Conservation (phyloP, 345 rosid genomes). For the Populus pruinosa region DNA sequence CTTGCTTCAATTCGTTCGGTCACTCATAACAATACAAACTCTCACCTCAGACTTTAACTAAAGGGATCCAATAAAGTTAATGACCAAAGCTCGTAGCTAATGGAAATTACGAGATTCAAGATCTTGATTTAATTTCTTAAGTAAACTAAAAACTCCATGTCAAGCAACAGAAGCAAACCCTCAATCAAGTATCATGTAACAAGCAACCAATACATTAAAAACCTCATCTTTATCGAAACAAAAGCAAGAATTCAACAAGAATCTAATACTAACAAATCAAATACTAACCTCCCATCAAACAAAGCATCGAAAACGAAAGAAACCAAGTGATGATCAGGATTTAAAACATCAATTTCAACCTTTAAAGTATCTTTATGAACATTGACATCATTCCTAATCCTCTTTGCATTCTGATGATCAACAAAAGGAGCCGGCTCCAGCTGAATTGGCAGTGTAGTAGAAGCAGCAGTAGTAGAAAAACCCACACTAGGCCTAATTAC, state of each 20-base stretch:
- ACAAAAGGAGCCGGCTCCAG: constrained; percentile 64
- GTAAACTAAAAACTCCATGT: neutral
- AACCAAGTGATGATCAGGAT: constrained; percentile 68
- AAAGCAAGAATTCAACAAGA: neutral
- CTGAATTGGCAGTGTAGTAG: constrained; percentile 15
- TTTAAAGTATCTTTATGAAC: constrained; percentile 76
- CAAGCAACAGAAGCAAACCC: constrained; percentile 3
- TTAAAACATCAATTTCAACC: constrained; percentile 56
- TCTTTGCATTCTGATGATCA: constrained; percentile 84
- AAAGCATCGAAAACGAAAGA: constrained; percentile 88
- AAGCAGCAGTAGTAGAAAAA: constrained; percentile 6
- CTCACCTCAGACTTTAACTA: neutral
- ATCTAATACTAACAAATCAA: neutral
- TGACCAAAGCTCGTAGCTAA: neutral
- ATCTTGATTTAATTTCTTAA: constrained; percentile 7
- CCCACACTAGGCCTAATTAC: constrained; percentile 35
- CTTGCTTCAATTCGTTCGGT: neutral
- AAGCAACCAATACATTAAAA: constrained; percentile 4
- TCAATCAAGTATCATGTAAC: constrained; percentile 1
- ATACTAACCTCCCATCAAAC: constrained; percentile 74
- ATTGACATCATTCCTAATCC: constrained; percentile 85
- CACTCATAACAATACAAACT: neutral
- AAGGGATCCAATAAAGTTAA: neutral
- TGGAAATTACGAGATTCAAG: neutral
- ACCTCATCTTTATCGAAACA: neutral